Evolutionary conservation across 768 basidiomycete genomes (phyloP).

Genomic region (Xerocomus potaroensis): DNA sequence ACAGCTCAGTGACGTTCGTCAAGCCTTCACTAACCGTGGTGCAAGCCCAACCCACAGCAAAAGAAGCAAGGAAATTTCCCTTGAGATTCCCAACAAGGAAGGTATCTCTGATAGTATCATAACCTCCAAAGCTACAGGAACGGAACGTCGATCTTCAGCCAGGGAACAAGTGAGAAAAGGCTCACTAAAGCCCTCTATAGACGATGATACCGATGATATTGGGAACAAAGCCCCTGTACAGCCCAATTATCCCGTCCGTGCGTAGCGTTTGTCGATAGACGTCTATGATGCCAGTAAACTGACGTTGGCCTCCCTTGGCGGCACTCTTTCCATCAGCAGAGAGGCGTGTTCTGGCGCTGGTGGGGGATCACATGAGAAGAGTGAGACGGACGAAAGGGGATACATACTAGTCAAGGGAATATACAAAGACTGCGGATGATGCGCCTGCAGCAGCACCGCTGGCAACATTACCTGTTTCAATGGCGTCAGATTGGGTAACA

Average conservation of each 20-base stretch:
- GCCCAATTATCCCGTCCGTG: slow-evolving; percentile 95
- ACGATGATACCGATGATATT: slow-evolving; percentile 99
- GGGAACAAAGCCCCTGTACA: slow-evolving; percentile 99
- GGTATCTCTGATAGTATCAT: too few species aligned
- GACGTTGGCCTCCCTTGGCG: slow-evolving; percentile 87
- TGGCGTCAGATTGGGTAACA: too few species aligned
- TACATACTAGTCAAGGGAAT: slow-evolving; percentile 99
- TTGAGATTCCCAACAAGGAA: slow-evolving; percentile 93
- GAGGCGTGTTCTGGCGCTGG: slow-evolving; percentile 98
- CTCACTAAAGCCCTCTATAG: slow-evolving; percentile 99
- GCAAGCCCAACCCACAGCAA: slow-evolving; percentile 97
- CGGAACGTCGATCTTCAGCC: slow-evolving; percentile 85
- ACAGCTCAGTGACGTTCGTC: too few species aligned
- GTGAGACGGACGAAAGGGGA: too few species aligned
- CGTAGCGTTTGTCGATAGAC: slow-evolving; percentile 98
- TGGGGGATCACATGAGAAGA: too few species aligned
- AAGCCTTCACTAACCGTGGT: too few species aligned
- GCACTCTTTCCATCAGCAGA: slow-evolving; percentile 97
- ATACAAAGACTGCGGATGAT: slow-evolving; percentile 96
- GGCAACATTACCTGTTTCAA: slow-evolving; percentile 95
- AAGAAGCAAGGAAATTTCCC: slow-evolving; percentile 96
- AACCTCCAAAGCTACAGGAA: too few species aligned
- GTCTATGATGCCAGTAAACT: slow-evolving; percentile 98
- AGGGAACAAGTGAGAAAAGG: slow-evolving; percentile 98
- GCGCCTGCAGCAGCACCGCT: slow-evolving; percentile 99